Evolutionary conservation across 2,329 filamentous ascomycete genomes (phyloP), one percentile per base, ranked within the genome.

Genomic region (Zelopaecilomyces penicillatus): DNA sequence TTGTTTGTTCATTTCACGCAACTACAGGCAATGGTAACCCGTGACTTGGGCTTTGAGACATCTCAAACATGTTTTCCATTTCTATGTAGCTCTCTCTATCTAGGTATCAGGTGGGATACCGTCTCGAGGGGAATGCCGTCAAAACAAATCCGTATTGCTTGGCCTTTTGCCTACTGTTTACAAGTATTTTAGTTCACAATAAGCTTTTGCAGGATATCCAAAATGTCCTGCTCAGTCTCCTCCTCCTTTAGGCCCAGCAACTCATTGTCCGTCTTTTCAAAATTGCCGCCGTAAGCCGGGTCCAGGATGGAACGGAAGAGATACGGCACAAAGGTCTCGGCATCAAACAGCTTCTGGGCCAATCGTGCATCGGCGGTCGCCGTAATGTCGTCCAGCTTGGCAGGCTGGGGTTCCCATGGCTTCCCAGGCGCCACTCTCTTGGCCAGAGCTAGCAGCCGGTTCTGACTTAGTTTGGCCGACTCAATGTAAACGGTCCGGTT

Each of bases 401-500:
- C 53, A 5, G 59, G 54, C n/a, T 63, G 63, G 0, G 78, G 64
- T 0, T 65, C 63, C 69, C 71, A 82, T 2, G 52, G 39, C 53
- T 73, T 71, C 26, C 59, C 54, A 0, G 69, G 70, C 3, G 70
- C 72, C 2, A 64, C 60, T 44, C 71, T 64, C 60, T 82, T 74
- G 2, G 75, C 65, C 1, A 67, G 57, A 0, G 58, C 65, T 1
- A 75, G 48, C 1, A 76, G 46, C 46, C 64, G 58, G 43, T 66
- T 69, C 56, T 78, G 75, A 0, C 70, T 68, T 11, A 68, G 58
- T 4, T 64, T 58, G 7, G 66, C 58, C 28, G 70, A 67, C 5
- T 71, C 57, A n/a, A 76, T 58, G 46, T 65, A 67, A 3, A 81
- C 63, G 3, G 56, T 45, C 4, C 67, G 63, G 54, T 82, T 80